Conservation (phyloP, 1,139 yeast species). For the Taiozyma sp. region DNA sequence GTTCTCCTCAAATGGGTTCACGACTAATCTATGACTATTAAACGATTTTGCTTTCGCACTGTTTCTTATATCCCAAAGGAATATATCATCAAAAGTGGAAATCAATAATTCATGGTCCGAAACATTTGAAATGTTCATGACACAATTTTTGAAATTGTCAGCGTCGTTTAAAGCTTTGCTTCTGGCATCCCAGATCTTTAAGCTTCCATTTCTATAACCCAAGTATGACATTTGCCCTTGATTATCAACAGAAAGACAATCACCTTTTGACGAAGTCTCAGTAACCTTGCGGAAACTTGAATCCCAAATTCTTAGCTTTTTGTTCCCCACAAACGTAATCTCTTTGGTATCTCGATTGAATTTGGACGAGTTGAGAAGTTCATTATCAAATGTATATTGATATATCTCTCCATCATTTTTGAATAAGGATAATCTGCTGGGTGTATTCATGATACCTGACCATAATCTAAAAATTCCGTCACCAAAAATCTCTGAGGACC, state of each 20-base stretch:
- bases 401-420: conserved; percentile 3
- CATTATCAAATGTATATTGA: conserved; percentile 2
- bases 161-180: background rate
- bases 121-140: background rate
- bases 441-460: conserved; percentile 18
- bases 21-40: background rate
- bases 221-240: conserved; percentile 1
- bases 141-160: background rate
- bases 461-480: conserved; percentile 11
- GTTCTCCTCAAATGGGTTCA: background rate
- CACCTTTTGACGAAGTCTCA: background rate
- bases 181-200: conserved; percentile 17
- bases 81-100: background rate
- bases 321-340: conserved; percentile 2
- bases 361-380: conserved; percentile 3
- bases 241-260: conserved; percentile 4
- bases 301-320: background rate
- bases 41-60: background rate
- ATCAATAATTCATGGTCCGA: conserved; percentile 1
- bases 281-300: background rate
- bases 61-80: background rate
- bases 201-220: conserved; percentile 17
- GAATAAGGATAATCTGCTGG: conserved; percentile 12
- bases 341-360: background rate
- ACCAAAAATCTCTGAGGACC: background rate